Evolutionary conservation across 352 stramenopile genomes (phyloP).

Genomic region (Peronospora destructor): DNA sequence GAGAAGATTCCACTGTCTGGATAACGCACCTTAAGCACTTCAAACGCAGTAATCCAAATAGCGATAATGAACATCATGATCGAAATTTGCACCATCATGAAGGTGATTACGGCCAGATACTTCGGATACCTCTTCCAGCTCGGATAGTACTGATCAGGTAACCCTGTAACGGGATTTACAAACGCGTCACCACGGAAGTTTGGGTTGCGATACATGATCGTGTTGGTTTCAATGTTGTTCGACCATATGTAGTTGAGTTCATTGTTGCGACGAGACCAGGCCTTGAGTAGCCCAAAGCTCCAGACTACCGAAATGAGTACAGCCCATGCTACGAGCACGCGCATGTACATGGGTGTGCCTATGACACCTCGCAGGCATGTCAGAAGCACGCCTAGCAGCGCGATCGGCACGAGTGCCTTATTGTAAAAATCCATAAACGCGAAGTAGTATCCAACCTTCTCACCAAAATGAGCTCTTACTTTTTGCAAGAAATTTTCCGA

Average conservation of each 20-base stretch:
- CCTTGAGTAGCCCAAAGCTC: conserved; percentile 80
- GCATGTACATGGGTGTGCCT: conserved; percentile 77
- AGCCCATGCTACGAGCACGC: conserved; percentile 62
- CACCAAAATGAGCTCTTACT: conserved; percentile 71
- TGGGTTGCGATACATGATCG: conserved; percentile 69
- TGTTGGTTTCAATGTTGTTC: conserved; percentile 57
- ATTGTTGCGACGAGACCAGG: conserved; percentile 67
- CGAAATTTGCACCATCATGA: conserved; percentile 76
- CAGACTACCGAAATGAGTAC: conserved; percentile 71
- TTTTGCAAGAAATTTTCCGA: conserved; percentile 52
- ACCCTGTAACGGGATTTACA: conserved; percentile 56
- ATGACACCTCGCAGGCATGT: conserved; percentile 56
- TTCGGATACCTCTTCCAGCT: conserved; percentile 73
- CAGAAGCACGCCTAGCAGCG: conserved; percentile 58
- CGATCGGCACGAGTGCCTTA: conserved; percentile 72
- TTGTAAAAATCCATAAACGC: conserved; percentile 86
- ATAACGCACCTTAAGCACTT: conserved; percentile 70
- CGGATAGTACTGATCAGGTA: conserved; percentile 58
- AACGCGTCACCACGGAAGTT: conserved; percentile 53
- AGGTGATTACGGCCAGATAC: conserved; percentile 50
- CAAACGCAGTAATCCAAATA: conserved; percentile 78
- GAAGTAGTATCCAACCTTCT: conserved; percentile 84
- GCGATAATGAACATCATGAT: conserved; percentile 84
- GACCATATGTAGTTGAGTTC: conserved; percentile 69
- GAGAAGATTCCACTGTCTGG: conserved; percentile 56